These are phyloP conservation scores for Lachnellula occidentalis DNA, from an alignment of 2,329 filamentous ascomycete genomes.

Conservation along the genomic window DNA sequence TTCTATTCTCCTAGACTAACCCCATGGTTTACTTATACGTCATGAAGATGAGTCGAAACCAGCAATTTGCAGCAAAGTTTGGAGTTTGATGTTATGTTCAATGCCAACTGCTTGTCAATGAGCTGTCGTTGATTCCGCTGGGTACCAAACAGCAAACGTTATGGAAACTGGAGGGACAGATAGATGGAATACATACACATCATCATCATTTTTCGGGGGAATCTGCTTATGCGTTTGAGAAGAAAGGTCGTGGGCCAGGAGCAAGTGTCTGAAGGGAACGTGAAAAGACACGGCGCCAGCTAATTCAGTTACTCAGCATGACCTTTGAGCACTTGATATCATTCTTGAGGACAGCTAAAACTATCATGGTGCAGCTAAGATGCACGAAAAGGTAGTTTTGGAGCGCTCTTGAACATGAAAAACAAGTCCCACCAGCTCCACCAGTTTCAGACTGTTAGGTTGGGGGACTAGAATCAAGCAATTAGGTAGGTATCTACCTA, in stretches of 20 bases:
- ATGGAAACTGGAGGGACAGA: not conserved
- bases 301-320: too few relatives aligned
- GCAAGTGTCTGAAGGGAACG: too few relatives aligned
- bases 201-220: not conserved
- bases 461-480: not conserved
- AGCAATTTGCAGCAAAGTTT: constrained; percentile 11
- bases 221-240: not conserved
- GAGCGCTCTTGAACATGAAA: too few relatives aligned
- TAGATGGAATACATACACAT: not conserved
- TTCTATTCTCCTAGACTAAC: not conserved
- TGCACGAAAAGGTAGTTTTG: too few relatives aligned
- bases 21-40: not conserved
- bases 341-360: too few relatives aligned
- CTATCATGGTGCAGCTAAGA: too few relatives aligned
- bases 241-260: too few relatives aligned
- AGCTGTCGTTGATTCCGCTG: constrained; percentile 16
- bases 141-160: constrained; percentile 12
- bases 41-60: constrained; percentile 13
- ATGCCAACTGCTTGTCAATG: constrained; percentile 16
- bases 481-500: too few relatives aligned
- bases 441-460: not conserved
- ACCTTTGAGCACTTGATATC: too few relatives aligned
- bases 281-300: too few relatives aligned
- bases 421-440: too few relatives aligned
- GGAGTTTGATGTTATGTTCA: constrained; percentile 8